Evolutionary conservation across 495 filamentous ascomycete genomes (phyloP), one percentile per base, ranked within the genome.

Genomic region (Hypoxylon fragiforme): DNA sequence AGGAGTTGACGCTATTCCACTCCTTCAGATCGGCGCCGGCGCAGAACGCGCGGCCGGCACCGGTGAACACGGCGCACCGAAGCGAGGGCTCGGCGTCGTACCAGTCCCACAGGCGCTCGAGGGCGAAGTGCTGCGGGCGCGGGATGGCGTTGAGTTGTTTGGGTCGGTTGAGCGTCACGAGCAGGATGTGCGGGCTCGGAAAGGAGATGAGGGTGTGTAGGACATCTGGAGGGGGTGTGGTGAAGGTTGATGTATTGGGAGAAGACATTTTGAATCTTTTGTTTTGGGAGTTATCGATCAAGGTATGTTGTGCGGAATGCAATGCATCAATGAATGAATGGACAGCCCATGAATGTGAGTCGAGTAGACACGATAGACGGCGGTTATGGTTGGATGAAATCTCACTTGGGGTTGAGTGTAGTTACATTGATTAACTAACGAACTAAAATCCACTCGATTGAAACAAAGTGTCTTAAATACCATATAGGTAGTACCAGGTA

Each of bases 141-240:
- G 72, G 72, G 62, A 87, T 77, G 50, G 77, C 75, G 72, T 88
- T 88, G 55, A 87, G 77, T 18, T 71, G 62, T 21, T 67, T 60
- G 3, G 83, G 80, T 2, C 83, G 79, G 71, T 83, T 82, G 67
- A 88, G 76, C 0, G 83, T 86, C 20, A 84, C 73, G 36, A 86
- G 77, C 6, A 88, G 74, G 58, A 85, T 72, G 53, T 80, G 69
- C 2, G 75, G 76, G 1, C 62, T 51, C 0, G 84, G 85, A 66
- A 82, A 85, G 45, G 80, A 73, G 55, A 85, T 49, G 45, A 74
- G 32, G 42, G 73, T 67, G 55, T 77, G 60, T 11, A 63, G 65
- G n/a, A 74, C 69, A 6, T 54, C 21, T 1, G 72, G 72, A 0
- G 70, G 72, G 1, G 60, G 54, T 9, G 63, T 57, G 2, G 53